phyloP scores from a whole-genome alignment of 805 yeast genomes.

The Ogataea zsoltii region DNA sequence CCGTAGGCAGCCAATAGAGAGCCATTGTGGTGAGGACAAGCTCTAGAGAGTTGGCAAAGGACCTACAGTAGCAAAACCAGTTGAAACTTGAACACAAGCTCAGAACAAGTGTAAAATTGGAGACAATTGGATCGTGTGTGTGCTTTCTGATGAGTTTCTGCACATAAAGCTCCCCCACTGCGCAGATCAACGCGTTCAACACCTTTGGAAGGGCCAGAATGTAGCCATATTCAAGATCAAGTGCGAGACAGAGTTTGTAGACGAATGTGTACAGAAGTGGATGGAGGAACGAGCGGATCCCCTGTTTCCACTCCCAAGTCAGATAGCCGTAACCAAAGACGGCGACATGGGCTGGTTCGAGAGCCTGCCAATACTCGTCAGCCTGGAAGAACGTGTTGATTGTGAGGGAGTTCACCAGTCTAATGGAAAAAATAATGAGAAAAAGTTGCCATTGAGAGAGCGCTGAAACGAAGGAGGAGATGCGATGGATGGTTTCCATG shows the following conservation, averaged over 20 bases:
- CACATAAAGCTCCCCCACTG: slow-evolving; percentile 66
- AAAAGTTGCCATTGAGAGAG: slow-evolving; percentile 1
- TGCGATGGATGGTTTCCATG: too few relatives aligned
- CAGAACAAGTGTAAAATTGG: slow-evolving; percentile 45
- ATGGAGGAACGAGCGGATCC: slow-evolving; percentile 74
- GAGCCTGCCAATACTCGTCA: slow-evolving; percentile 90
- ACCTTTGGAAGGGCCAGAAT: slow-evolving; percentile 62
- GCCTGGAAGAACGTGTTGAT: slow-evolving; percentile 87
- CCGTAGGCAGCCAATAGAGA: slow-evolving; percentile 59
- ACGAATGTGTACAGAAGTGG: slow-evolving; percentile 68
- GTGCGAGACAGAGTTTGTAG: slow-evolving; percentile 35
- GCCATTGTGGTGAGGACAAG: slow-evolving; percentile 68
- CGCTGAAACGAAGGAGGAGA: background rate
- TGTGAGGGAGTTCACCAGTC: slow-evolving; percentile 64
- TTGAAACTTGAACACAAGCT: slow-evolving; percentile 73
- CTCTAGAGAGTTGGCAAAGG: slow-evolving; percentile 86
- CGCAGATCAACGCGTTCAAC: slow-evolving; percentile 66
- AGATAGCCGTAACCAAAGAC: slow-evolving; percentile 78
- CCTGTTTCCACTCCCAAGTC: slow-evolving; percentile 93
- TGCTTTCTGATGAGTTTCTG: slow-evolving; percentile 42
- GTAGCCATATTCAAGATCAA: slow-evolving; percentile 40
- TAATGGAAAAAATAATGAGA: slow-evolving; percentile 35
- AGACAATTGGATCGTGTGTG: slow-evolving; percentile 32
- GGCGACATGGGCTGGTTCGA: slow-evolving; percentile 84
- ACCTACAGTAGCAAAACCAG: slow-evolving; percentile 76